These are phyloP conservation scores for Datura wrightii DNA, from an alignment of 257 asterid species.

Conservation along the genomic window DNA sequence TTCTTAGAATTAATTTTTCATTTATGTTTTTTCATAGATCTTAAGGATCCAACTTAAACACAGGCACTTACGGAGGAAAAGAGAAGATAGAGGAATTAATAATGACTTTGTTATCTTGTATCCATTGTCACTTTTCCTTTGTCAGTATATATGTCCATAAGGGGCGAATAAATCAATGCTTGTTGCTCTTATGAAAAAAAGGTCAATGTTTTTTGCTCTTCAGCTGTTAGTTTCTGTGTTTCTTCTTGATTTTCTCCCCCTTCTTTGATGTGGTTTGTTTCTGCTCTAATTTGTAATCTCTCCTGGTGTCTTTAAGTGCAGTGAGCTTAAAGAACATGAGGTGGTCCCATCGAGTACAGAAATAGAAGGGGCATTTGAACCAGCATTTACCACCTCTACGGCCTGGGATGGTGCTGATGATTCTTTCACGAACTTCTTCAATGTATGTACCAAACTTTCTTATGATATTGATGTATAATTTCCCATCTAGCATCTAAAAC, in stretches of 20 bases:
- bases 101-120: constrained; percentile 12
- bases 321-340: constrained; percentile 51
- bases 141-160: background rate
- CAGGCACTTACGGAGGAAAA: constrained; percentile 7
- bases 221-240: constrained; percentile 1
- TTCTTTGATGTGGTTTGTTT: constrained; percentile 3
- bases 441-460: constrained; percentile 38
- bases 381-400: constrained; percentile 34
- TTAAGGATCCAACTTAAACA: background rate
- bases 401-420: constrained; percentile 41
- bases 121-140: constrained; percentile 6
- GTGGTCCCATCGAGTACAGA: constrained; percentile 44
- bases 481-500: constrained; percentile 1
- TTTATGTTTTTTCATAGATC: constrained; percentile 13
- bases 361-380: constrained; percentile 49
- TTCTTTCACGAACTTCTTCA: constrained; percentile 45
- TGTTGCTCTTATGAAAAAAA: background rate
- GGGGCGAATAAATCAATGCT: background rate
- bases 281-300: background rate
- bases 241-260: constrained; percentile 11
- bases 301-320: constrained; percentile 28
- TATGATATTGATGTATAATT: background rate
- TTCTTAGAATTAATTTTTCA: background rate
- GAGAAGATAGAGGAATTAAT: background rate
- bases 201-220: background rate